Evolutionary conservation across 2,329 filamentous ascomycete genomes (phyloP), one percentile per base, ranked within the genome.

Genomic region (Aspergillus sp.): DNA sequence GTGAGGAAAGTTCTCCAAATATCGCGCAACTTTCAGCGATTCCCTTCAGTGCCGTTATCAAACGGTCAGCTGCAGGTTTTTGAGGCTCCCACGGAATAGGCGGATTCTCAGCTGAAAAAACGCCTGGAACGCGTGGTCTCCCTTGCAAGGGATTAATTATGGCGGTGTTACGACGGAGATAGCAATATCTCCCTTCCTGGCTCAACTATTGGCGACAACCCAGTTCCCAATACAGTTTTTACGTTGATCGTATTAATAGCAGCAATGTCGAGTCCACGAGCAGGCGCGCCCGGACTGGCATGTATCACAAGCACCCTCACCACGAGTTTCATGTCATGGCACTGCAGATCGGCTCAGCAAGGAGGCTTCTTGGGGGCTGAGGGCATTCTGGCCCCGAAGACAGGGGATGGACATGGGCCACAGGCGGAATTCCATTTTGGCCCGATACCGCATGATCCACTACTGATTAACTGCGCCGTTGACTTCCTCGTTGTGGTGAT

Each of bases 281-380:
- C 22, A 32, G 36, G 32, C 41, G 32, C 41, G 4, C 55, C 57
- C 38, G 48, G 51, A 44, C 20, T 49, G 55, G 56, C 48, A 62
- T 55, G 48, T 48, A 39, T 41, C 54, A 57, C 49, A 53, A 42
- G 24, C 42, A 38, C 48, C 32, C 42, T 39, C 17, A 34, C 55
- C 49, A 58, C 48, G 53, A 55, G 59, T 59, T 59, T 59, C 53
- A 59, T 47, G 39, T 43, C 41, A 54, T 56, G 48, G 57, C 57
- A 59, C 57, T 30, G 45, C 54, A 57, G 50, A 45, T 54, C 41
- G 39, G 44, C 26, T 49, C 34, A 39, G 30, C 43, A 45, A 49
- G 39, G 49, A 52, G 43, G 26, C 13, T 12, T 12, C 9, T 32
- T 17, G 8, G n/a, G n/a, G 55, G 49, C 49, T 57, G 55, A 53